Evolutionary conservation across 768 basidiomycete genomes (phyloP).

Genomic region (Psilocybe sp.): DNA sequence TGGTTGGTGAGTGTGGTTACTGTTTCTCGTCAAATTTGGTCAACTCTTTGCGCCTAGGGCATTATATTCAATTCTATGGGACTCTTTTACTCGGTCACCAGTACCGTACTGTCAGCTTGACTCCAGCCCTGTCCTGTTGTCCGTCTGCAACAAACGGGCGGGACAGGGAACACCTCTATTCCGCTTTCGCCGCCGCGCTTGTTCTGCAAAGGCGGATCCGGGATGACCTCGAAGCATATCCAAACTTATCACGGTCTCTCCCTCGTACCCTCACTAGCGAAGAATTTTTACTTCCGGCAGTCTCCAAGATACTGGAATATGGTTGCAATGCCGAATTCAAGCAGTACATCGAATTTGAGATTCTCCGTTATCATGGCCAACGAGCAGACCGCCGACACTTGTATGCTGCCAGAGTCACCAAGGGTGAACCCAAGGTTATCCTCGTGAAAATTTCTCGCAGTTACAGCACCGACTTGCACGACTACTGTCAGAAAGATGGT

Average conservation of each 20-base stretch:
- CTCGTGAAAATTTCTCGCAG: slow-evolving; percentile 20
- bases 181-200: too few species aligned
- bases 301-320: slow-evolving; percentile 6
- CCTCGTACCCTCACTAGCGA: too few species aligned
- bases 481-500: slow-evolving; percentile 15
- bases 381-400: slow-evolving; percentile 6
- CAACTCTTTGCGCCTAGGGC: too few species aligned
- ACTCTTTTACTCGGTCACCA: slow-evolving; percentile 8
- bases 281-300: not conserved
- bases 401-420: slow-evolving; percentile 5
- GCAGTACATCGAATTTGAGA: slow-evolving; percentile 9
- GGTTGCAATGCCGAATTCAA: not conserved
- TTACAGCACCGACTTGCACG: slow-evolving; percentile 20
- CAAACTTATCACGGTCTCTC: too few species aligned
- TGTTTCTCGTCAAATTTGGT: too few species aligned
- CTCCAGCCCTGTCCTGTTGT: slow-evolving; percentile 13
- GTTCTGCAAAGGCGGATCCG: too few species aligned
- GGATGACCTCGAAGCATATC: too few species aligned
- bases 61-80: slow-evolving; percentile 7
- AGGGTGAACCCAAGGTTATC: slow-evolving; percentile 3
- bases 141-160: not conserved
- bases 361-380: not conserved
- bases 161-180: too few species aligned
- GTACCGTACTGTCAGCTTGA: slow-evolving; percentile 8
- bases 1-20: too few species aligned